These are phyloP conservation scores for Nepenthes alata DNA, from an alignment of 179 eudicot species.

Conservation along the genomic window DNA sequence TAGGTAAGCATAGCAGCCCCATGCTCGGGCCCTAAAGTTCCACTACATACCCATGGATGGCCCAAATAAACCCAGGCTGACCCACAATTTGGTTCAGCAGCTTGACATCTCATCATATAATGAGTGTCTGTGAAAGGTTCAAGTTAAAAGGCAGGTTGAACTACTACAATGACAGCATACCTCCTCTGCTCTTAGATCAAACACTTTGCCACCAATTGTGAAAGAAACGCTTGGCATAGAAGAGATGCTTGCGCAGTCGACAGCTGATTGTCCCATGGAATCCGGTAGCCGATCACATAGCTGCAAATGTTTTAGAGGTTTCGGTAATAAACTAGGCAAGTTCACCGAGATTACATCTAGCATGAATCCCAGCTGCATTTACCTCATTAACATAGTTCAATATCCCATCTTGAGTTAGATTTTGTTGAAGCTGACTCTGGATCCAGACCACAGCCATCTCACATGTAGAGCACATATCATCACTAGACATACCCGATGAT, in stretches of 20 bases:
- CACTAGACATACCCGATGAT: slow-evolving; percentile 5
- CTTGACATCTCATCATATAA: too few species aligned
- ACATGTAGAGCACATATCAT: slow-evolving; percentile 6
- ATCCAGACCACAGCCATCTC: slow-evolving; percentile 18
- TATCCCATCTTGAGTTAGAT: slow-evolving; percentile 9
- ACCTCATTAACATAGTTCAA: slow-evolving; percentile 8
- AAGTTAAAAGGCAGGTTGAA: background rate
- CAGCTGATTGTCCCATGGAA: slow-evolving; percentile 53
- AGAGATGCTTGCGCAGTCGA: slow-evolving; percentile 34
- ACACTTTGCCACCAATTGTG: slow-evolving; percentile 40
- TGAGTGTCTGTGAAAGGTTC: too few species aligned
- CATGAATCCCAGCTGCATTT: background rate
- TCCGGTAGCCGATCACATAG: slow-evolving; percentile 48
- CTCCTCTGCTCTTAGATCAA: slow-evolving; percentile 7
- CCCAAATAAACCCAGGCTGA: too few species aligned
- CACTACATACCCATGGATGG: too few species aligned
- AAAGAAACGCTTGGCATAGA: slow-evolving; percentile 46
- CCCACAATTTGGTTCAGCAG: too few species aligned
- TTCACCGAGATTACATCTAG: background rate
- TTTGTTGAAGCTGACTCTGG: slow-evolving; percentile 12
- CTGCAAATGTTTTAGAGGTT: slow-evolving; percentile 9
- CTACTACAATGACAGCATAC: background rate
- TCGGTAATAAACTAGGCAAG: background rate
- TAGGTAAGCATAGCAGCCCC: too few species aligned
- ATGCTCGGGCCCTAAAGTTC: too few species aligned